phyloP scores from a whole-genome alignment of 2,329 filamentous ascomycete genomes.

The Penicillium sp. region DNA sequence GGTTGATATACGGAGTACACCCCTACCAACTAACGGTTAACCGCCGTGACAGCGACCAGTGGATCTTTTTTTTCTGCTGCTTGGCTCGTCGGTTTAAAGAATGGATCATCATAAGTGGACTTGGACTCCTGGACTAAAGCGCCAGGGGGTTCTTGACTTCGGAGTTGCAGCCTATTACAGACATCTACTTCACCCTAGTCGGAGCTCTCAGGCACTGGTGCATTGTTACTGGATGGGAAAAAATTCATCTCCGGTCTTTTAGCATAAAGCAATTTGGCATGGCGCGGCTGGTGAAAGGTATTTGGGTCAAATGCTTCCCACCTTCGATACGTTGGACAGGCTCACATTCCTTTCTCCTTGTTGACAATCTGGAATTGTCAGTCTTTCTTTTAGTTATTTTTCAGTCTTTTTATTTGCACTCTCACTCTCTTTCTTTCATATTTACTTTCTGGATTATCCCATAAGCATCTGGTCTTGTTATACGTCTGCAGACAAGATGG shows the following conservation, averaged over 20 bases:
- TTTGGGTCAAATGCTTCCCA: conserved; percentile 17
- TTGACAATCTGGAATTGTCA: conserved; percentile 23
- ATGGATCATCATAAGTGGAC: conserved; percentile 9
- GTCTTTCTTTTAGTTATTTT: conserved; percentile 15
- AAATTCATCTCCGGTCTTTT: background rate
- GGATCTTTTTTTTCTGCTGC: background rate
- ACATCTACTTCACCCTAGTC: background rate
- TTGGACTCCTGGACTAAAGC: background rate
- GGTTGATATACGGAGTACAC: background rate
- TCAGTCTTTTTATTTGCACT: conserved; percentile 6
- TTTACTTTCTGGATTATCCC: background rate
- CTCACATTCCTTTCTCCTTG: conserved; percentile 24
- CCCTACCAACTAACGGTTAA: background rate
- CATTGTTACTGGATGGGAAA: conserved; percentile 1
- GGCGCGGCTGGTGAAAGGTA: background rate
- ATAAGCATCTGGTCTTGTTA: background rate
- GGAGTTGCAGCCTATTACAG: conserved; percentile 2
- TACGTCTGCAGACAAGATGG: conserved; percentile 21
- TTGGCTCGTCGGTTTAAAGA: background rate
- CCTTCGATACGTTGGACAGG: conserved; percentile 9
- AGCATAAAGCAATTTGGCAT: background rate
- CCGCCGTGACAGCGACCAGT: conserved; percentile 8
- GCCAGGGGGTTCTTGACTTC: background rate
- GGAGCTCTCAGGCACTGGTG: background rate
- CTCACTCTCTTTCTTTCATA: conserved; percentile 1